phyloP scores from a whole-genome alignment of 2,329 filamentous ascomycete genomes.

The Rutstroemia sp. region DNA sequence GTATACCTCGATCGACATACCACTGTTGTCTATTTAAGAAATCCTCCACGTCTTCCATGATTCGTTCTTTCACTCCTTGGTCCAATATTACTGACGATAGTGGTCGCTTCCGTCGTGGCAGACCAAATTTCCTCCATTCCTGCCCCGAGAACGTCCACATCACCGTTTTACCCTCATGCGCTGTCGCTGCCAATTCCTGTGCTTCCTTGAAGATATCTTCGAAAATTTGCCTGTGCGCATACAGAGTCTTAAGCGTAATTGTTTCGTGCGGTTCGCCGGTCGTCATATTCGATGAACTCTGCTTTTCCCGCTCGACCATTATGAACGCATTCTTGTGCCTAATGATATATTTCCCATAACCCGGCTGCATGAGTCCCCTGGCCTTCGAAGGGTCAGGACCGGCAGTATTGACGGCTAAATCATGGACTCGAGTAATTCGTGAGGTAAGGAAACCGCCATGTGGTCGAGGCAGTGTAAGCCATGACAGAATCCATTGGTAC shows the following conservation, averaged over 20 bases:
- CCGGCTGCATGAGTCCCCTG: slow-evolving; percentile 82
- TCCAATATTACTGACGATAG: slow-evolving; percentile 83
- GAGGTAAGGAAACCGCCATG: slow-evolving; percentile 38
- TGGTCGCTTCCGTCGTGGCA: slow-evolving; percentile 78
- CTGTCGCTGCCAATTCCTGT: slow-evolving; percentile 68
- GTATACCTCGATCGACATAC: slow-evolving; percentile 72
- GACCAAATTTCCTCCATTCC: slow-evolving; percentile 78
- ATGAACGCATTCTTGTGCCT: slow-evolving; percentile 85
- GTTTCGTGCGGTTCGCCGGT: slow-evolving; percentile 92
- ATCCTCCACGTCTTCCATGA: slow-evolving; percentile 43
- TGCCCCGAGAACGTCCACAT: slow-evolving; percentile 82
- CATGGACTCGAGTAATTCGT: slow-evolving; percentile 51
- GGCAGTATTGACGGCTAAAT: slow-evolving; percentile 49
- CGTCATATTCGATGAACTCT: slow-evolving; percentile 70
- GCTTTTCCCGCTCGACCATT: slow-evolving; percentile 77
- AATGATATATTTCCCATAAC: slow-evolving; percentile 81
- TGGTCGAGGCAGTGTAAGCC: slow-evolving; percentile 80
- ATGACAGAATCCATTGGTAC: slow-evolving; percentile 89
- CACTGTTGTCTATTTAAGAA: slow-evolving; percentile 69
- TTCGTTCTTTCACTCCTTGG: slow-evolving; percentile 56
- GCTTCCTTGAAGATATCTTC: slow-evolving; percentile 86
- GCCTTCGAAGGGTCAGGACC: slow-evolving; percentile 63
- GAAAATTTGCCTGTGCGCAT: slow-evolving; percentile 82
- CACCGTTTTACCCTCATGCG: slow-evolving; percentile 84
- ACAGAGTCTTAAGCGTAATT: slow-evolving; percentile 84